Evolutionary conservation across 371 early-diverging fungal genomes (phyloP).

Genomic region (Choanephora cucurbitarum): DNA sequence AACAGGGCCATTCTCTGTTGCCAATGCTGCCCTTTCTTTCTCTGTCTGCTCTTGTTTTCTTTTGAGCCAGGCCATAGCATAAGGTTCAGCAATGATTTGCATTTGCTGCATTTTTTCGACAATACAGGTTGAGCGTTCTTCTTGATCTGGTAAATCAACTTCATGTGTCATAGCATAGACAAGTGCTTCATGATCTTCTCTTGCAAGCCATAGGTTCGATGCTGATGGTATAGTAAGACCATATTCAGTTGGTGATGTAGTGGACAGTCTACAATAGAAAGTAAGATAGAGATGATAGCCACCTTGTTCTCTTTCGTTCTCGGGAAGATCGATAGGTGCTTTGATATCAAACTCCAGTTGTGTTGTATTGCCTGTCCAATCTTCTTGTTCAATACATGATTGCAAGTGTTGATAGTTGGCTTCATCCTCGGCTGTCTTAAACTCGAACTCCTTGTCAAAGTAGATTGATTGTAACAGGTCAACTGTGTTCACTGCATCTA

Average conservation of each 20-base stretch:
- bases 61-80: constrained; percentile 3
- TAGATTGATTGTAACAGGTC: constrained; percentile 26
- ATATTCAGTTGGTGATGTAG: constrained; percentile 3
- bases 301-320: constrained; percentile 1
- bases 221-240: constrained; percentile 25
- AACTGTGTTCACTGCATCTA: constrained; percentile 21
- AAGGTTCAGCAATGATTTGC: constrained; percentile 20
- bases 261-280: constrained; percentile 13
- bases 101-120: constrained; percentile 34
- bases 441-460: constrained; percentile 28
- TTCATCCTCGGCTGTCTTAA: constrained; percentile 14
- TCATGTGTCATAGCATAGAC: constrained; percentile 12
- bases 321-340: constrained; percentile 16
- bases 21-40: background rate
- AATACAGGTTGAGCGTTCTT: constrained; percentile 29
- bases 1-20: constrained; percentile 16
- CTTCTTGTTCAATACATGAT: constrained; percentile 6
- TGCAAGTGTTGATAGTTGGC: constrained; percentile 1
- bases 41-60: background rate
- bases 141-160: constrained; percentile 1
- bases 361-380: background rate
- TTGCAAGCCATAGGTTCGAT: constrained; percentile 32
- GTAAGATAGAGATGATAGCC: background rate
- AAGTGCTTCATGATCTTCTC: constrained; percentile 30
- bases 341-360: constrained; percentile 17